Percentiles rank a stretch among this genome's conserved stretches.
Evolutionary conservation across 305 asterid genomes (phyloP).

Genomic region (Solanum hybrid): DNA sequence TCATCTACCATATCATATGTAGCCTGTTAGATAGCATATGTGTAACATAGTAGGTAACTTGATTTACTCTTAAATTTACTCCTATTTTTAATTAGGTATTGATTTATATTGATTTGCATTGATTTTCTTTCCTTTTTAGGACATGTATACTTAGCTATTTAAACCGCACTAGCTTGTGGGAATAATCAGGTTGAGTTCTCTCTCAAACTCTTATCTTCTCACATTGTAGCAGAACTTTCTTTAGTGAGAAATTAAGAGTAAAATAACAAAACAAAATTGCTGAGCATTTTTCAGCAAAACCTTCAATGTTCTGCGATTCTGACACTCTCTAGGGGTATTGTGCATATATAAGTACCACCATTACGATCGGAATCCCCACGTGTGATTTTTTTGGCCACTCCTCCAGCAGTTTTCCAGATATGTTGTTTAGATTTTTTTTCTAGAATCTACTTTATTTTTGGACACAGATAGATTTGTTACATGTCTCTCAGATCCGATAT

Average conservation of each 20-base stretch:
- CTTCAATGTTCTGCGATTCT: not conserved
- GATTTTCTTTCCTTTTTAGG: not conserved
- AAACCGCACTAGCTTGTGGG: not conserved
- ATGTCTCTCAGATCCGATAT: not conserved
- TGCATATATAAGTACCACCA: not conserved
- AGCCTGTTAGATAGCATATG: not conserved
- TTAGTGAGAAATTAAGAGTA: not conserved
- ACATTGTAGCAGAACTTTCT: not conserved
- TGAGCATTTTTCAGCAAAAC: not conserved
- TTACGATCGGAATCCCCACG: not conserved
- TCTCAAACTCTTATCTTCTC: not conserved
- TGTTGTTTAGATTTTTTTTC: not conserved
- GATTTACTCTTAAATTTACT: not conserved
- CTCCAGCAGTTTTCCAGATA: not conserved
- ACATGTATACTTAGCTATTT: not conserved
- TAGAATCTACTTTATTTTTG: not conserved
- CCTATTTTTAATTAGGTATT: not conserved
- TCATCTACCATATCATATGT: not conserved
- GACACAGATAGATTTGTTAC: not conserved
- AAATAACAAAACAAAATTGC: not conserved
- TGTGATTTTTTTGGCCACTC: not conserved
- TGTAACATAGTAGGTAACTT: not conserved
- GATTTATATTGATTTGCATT: not conserved
- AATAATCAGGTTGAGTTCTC: not conserved
- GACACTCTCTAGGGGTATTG: not conserved